phyloP scores from a whole-genome alignment of 805 yeast species.

The Candida cerambycidarum region DNA sequence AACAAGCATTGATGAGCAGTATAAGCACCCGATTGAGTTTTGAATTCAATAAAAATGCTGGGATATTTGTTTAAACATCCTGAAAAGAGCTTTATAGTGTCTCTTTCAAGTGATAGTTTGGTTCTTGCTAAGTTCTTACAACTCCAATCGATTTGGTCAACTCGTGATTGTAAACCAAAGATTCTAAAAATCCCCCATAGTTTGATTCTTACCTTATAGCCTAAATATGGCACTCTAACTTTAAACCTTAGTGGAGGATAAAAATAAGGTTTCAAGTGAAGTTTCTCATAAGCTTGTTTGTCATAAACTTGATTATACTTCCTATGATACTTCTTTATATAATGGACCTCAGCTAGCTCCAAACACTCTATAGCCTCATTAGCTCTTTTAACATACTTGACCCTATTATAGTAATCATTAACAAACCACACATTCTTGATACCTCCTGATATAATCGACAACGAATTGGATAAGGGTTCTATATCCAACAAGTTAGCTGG shows the following conservation, averaged over 20 bases:
- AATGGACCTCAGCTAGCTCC: conserved; percentile 26
- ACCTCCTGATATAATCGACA: conserved; percentile 51
- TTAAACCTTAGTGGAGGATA: conserved; percentile 34
- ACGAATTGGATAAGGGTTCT: conserved; percentile 25
- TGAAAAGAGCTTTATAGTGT: conserved; percentile 17
- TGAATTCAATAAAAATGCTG: conserved; percentile 64
- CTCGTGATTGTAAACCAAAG: conserved; percentile 21
- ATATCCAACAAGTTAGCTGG: conserved; percentile 33
- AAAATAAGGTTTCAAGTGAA: conserved; percentile 17
- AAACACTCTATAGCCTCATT: conserved; percentile 26
- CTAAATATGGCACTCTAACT: conserved; percentile 2
- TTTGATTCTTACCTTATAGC: conserved; percentile 22
- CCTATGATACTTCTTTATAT: conserved; percentile 18
- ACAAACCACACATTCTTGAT: conserved; percentile 62
- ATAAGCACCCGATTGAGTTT: conserved; percentile 55
- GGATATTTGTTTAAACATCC: conserved; percentile 27
- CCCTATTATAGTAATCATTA: conserved; percentile 23
- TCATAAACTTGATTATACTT: conserved; percentile 4
- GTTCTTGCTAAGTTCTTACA: conserved; percentile 18
- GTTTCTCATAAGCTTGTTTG: neutral
- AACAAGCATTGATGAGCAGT: conserved; percentile 61
- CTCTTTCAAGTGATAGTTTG: conserved; percentile 19
- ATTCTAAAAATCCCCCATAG: conserved; percentile 25
- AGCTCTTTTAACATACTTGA: conserved; percentile 12
- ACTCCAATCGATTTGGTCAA: conserved; percentile 29